phyloP scores from a whole-genome alignment of 805 yeast species.

The Starmerella lactis-condensi region DNA sequence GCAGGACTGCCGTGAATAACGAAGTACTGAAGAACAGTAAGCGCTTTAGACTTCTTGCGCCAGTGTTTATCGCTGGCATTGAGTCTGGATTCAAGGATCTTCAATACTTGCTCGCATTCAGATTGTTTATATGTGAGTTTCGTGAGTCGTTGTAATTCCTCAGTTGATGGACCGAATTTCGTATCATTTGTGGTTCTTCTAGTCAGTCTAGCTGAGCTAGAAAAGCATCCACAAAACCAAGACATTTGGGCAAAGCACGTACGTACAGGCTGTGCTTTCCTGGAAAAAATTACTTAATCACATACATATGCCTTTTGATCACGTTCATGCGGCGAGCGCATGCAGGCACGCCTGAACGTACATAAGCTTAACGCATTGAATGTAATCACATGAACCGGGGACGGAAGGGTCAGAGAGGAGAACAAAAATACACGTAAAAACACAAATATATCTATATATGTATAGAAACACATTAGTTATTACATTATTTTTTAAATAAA shows the following conservation, averaged over 20 bases:
- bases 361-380: no score
- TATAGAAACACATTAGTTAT: not conserved
- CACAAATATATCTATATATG: no score
- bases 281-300: no score
- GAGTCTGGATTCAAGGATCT: slow-evolving; percentile 15
- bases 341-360: no score
- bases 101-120: slow-evolving; percentile 11
- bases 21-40: slow-evolving; percentile 16
- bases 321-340: no score
- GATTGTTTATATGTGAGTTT: slow-evolving; percentile 10
- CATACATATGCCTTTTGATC: no score
- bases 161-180: slow-evolving; percentile 14
- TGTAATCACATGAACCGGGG: no score
- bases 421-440: no score
- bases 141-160: slow-evolving; percentile 15
- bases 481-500: not conserved
- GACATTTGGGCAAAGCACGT: slow-evolving; percentile 28
- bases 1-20: slow-evolving; percentile 15
- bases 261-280: not conserved
- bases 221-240: slow-evolving; percentile 5
- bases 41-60: slow-evolving; percentile 18
- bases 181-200: slow-evolving; percentile 16
- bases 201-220: slow-evolving; percentile 9
- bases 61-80: slow-evolving; percentile 14
- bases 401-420: no score